These are phyloP conservation scores for Saccharum officinarum DNA, from an alignment of 176 grass and related monocot genomes.

Conservation along the genomic window DNA sequence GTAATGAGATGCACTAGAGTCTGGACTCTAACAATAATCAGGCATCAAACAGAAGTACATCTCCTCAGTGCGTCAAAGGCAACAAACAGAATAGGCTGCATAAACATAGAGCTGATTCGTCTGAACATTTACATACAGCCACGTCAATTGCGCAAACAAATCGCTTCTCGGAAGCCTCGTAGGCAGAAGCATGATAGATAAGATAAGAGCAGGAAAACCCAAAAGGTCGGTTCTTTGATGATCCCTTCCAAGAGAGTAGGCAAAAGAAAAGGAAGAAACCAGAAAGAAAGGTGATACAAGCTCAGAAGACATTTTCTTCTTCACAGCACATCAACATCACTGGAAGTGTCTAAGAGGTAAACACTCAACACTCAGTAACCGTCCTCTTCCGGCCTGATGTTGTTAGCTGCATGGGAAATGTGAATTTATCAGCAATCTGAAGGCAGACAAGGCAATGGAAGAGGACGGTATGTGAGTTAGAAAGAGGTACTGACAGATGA, in stretches of 20 bases:
- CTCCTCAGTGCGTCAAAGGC: not conserved
- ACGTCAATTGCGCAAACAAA: constrained; percentile 16
- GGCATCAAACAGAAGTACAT: not conserved
- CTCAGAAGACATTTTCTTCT: constrained; percentile 46
- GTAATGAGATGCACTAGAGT: not conserved
- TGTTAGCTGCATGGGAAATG: constrained; percentile 43
- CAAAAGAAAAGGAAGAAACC: not conserved
- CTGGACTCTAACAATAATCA: not conserved
- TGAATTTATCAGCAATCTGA: not conserved
- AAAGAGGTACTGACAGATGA: constrained; percentile 44
- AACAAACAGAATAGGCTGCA: constrained; percentile 13
- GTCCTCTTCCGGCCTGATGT: constrained; percentile 43
- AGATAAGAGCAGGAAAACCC: constrained; percentile 3
- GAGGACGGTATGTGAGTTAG: not conserved
- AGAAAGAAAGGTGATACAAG: constrained; percentile 41
- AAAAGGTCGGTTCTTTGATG: not conserved
- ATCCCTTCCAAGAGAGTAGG: not conserved
- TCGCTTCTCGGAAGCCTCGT: not conserved
- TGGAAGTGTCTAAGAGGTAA: not conserved
- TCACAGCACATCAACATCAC: constrained; percentile 11
- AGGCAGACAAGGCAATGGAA: not conserved
- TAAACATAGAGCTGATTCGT: not conserved
- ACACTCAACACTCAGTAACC: constrained; percentile 36
- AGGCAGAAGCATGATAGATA: not conserved
- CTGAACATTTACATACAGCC: constrained; percentile 32